phyloP scores from a whole-genome alignment of 768 basidiomycete species.

The Lactifluus piperatus region DNA sequence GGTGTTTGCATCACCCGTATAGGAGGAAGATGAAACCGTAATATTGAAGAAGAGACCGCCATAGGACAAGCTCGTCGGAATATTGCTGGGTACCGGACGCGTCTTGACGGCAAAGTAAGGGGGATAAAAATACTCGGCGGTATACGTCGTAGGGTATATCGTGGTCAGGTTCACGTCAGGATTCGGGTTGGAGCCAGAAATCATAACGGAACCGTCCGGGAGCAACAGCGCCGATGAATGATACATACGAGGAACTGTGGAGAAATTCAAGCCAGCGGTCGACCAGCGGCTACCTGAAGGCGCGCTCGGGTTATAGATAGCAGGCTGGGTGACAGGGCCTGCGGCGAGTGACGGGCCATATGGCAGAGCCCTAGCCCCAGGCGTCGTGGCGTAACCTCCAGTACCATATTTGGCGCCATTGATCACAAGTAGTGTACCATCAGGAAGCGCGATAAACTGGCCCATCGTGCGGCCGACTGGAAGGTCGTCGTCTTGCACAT shows the following conservation, averaged over 20 bases:
- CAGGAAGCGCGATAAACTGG: too few relatives aligned
- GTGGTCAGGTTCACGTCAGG: constrained; percentile 61
- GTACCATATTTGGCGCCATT: too few relatives aligned
- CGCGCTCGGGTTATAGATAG: constrained; percentile 72
- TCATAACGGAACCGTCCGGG: constrained; percentile 75
- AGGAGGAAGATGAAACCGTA: constrained; percentile 53
- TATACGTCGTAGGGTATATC: constrained; percentile 63
- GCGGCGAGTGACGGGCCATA: constrained; percentile 67
- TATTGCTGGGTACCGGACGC: too few relatives aligned
- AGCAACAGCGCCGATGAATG: constrained; percentile 89
- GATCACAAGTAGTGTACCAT: too few relatives aligned
- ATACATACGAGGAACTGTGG: constrained; percentile 73
- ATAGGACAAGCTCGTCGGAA: too few relatives aligned
- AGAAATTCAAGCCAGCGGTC: constrained; percentile 50
- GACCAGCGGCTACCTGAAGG: constrained; percentile 73
- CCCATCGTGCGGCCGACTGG: too few relatives aligned
- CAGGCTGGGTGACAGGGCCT: constrained; percentile 70
- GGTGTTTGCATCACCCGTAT: constrained; percentile 54
- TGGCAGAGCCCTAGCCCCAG: constrained; percentile 50
- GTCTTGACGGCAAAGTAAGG: constrained; percentile 56
- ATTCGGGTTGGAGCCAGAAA: constrained; percentile 92
- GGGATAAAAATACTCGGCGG: too few relatives aligned
- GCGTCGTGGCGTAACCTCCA: constrained; percentile 3
- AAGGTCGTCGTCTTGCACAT: too few relatives aligned
- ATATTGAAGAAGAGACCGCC: constrained; percentile 80